Conservation (phyloP, 805 yeast species). For the Lachancea mirantina region DNA sequence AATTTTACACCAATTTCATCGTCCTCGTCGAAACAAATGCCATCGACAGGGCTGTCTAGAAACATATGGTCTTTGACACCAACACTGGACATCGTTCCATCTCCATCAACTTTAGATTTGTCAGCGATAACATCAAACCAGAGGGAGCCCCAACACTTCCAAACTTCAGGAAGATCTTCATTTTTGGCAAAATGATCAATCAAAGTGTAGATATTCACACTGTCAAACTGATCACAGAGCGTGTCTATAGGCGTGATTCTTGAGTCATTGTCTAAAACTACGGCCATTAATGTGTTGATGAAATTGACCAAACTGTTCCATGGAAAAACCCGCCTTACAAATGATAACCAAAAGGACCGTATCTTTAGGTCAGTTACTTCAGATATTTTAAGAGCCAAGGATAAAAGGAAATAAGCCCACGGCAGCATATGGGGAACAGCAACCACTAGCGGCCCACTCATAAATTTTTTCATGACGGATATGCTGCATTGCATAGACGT, state of each 20-base stretch:
- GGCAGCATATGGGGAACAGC: constrained; percentile 69
- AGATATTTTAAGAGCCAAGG: constrained; percentile 51
- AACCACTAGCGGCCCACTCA: constrained; percentile 59
- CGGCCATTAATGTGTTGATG: constrained; percentile 48
- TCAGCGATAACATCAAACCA: constrained; percentile 61
- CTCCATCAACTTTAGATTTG: constrained; percentile 42
- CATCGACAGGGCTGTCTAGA: constrained; percentile 61
- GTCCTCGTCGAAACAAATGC: constrained; percentile 38
- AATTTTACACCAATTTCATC: constrained; percentile 31
- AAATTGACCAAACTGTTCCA: constrained; percentile 61
- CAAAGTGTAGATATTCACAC: constrained; percentile 31
- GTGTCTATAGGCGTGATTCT: constrained; percentile 15
- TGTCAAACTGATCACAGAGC: constrained; percentile 20
- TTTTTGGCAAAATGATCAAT: constrained; percentile 47
- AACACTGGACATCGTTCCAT: constrained; percentile 38
- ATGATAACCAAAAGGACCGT: constrained; percentile 25
- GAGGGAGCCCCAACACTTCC: constrained; percentile 80
- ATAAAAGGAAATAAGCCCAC: constrained; percentile 65
- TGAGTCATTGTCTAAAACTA: constrained; percentile 21
- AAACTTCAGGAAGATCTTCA: constrained; percentile 65
- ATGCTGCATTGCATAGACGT: constrained; percentile 64
- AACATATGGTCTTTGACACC: constrained; percentile 52
- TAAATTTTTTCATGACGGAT: constrained; percentile 57
- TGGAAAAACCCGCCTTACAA: constrained; percentile 51
- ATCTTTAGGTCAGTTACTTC: constrained; percentile 17